phyloP scores from a whole-genome alignment of 164 flowering plant species.

The Annona squamosa region DNA sequence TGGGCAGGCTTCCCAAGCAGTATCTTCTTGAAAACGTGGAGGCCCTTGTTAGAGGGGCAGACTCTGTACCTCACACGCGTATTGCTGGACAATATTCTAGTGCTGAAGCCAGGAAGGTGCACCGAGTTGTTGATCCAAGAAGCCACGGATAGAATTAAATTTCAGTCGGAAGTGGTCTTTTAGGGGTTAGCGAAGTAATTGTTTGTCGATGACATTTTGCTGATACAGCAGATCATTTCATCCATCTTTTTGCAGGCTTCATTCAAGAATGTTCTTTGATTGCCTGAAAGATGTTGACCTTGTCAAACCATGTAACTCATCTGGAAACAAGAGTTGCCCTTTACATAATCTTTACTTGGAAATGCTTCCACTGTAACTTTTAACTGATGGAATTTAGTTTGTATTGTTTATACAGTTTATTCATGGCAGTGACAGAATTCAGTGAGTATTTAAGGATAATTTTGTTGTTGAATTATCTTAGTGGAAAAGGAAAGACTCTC shows the following conservation, averaged over 20 bases:
- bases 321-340: neutral
- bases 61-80: constrained; percentile 77
- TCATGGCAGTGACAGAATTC: too few species aligned
- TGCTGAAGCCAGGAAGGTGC: constrained; percentile 73
- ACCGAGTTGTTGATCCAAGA: constrained; percentile 75
- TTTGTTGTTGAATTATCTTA: too few species aligned
- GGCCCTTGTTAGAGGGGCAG: constrained; percentile 72
- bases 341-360: neutral
- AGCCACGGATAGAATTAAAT: constrained; percentile 24
- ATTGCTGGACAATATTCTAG: constrained; percentile 77
- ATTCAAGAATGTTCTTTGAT: neutral
- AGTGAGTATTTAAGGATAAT: too few species aligned
- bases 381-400: neutral
- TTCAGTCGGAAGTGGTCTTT: neutral
- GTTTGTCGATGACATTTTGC: neutral
- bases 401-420: too few species aligned
- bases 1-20: constrained; percentile 69
- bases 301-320: neutral
- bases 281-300: neutral
- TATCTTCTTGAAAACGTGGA: constrained; percentile 75
- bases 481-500: too few species aligned
- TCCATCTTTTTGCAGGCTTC: neutral
- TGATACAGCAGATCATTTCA: neutral
- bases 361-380: neutral
- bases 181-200: neutral